Base-by-base conservation (phyloP, 371 early-diverging fungal species). In the Mortierella sp. region DNA sequence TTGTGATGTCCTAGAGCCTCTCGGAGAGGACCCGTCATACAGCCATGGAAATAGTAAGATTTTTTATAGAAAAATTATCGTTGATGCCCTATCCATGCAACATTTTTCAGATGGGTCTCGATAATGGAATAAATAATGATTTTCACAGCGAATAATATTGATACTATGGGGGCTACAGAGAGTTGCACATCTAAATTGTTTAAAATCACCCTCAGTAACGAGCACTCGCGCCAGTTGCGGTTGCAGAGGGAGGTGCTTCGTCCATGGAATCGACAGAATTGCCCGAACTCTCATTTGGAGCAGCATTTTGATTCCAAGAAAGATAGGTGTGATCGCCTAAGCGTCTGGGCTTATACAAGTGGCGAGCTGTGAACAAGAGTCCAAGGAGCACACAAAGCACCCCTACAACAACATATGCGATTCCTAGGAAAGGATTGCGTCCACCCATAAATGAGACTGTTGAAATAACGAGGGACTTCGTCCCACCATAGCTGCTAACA, bases 361-460 rank as follows among this genome's bases (percentile, higher is more conserved):
- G 97, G 58, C 97, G 88, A 49, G 91, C 84, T 24, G 96, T 90
- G 84, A 98, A 97, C 54, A 94, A 86, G 64, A 95, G 79, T 30
- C 97, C 98, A 20, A 99, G 81, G 3, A 96, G 70, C 58, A 96
- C 89, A 83, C 97, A 96, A 22, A 96, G 64, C 10, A 87, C 89
- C 16, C 98, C 98, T 40, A 97, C 93, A 5, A 92, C 91, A 66
- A 98, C 90, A 86, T 98, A 99, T 0, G 97, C 96, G 61, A 93
- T 90, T 16, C 98, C 99, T 40, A 99, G 84, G 87, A 96, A 97
- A 2, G 97, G 94, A 84, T 98, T 99, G 67, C 96, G 92, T 3
- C 98, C 98, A 62, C 99, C 99, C 71, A 99, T 87, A 35, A 95
- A 91, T 52, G 97, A 96, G 9, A 93, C 93, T 14, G 97, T 95